phyloP scores from a whole-genome alignment of 2,329 filamentous ascomycete genomes.

The Aspergillus glaucus region DNA sequence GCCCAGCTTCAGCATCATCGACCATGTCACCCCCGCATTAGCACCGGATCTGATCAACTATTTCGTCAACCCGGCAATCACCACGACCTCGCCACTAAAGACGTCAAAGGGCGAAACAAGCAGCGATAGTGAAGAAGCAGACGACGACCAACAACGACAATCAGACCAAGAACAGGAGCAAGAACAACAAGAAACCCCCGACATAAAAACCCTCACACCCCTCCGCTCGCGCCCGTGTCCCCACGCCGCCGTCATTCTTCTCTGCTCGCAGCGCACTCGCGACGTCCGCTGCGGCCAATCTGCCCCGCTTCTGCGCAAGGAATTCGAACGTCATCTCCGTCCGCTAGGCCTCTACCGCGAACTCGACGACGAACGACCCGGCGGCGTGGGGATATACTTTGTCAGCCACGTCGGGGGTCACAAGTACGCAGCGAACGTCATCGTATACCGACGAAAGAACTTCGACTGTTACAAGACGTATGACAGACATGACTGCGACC shows the following conservation, averaged over 20 bases:
- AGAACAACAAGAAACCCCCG: conserved; percentile 12
- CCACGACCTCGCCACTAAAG: conserved; percentile 67
- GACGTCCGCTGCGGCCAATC: conserved; percentile 93
- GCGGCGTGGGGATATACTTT: conserved; percentile 92
- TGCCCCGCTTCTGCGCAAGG: conserved; percentile 78
- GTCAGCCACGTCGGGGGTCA: conserved; percentile 95
- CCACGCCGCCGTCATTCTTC: conserved; percentile 78
- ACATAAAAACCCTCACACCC: conserved; percentile 21
- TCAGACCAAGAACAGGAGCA: conserved; percentile 11
- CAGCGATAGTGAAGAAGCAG: background rate
- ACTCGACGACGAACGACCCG: conserved; percentile 77
- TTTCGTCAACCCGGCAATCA: conserved; percentile 62
- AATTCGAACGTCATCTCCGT: conserved; percentile 82
- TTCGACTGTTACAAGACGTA: conserved; percentile 29
- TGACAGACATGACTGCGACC: conserved; percentile 12
- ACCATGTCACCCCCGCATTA: conserved; percentile 71
- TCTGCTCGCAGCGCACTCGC: conserved; percentile 91
- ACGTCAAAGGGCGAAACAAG: background rate
- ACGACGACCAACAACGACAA: background rate
- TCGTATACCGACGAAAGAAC: conserved; percentile 68
- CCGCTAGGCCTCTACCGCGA: conserved; percentile 81
- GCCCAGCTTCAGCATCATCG: conserved; percentile 74
- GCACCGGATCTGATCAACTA: conserved; percentile 65
- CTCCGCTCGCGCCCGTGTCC: conserved; percentile 63
- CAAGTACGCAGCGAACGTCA: conserved; percentile 91